These are phyloP conservation scores for Xerophyta viscosa DNA, from an alignment of 106 monocot species.

Conservation along the genomic window DNA sequence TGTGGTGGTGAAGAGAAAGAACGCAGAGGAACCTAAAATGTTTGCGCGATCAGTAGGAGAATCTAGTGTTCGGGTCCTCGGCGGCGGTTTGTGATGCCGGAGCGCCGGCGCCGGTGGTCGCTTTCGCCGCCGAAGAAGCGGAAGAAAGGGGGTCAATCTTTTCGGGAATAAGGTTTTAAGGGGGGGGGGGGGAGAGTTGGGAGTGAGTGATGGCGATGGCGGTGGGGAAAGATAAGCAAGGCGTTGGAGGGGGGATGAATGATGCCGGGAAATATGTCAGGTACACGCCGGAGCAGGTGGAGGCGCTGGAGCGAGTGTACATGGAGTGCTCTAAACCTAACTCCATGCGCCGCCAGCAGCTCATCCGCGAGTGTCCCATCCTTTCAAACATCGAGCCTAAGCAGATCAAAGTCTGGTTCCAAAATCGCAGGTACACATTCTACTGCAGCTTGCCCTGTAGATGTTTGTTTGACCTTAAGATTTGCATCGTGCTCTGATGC, in stretches of 20 bases:
- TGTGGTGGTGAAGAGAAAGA: too few species aligned
- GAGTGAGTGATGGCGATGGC: slow-evolving; percentile 41
- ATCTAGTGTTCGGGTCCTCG: too few species aligned
- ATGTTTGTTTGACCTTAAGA: not conserved
- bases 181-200: too few species aligned
- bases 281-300: slow-evolving; percentile 97
- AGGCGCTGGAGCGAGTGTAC: slow-evolving; percentile 92
- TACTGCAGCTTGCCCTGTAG: too few species aligned
- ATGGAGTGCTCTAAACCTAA: slow-evolving; percentile 89
- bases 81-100: slow-evolving; percentile 3
- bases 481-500: too few species aligned
- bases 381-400: slow-evolving; percentile 91
- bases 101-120: too few species aligned
- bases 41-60: too few species aligned
- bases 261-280: slow-evolving; percentile 88
- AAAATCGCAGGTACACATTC: slow-evolving; percentile 63
- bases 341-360: slow-evolving; percentile 73
- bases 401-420: slow-evolving; percentile 98
- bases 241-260: slow-evolving; percentile 22
- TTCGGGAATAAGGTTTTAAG: too few species aligned
- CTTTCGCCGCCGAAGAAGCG: slow-evolving; percentile 3
- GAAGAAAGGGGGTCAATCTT: slow-evolving; percentile 6
- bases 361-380: slow-evolving; percentile 83
- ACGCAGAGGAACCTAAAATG: too few species aligned
- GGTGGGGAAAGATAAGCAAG: slow-evolving; percentile 17